Base-by-base conservation (phyloP, 768 basidiomycete species). In the Lentinula guzmanii region DNA sequence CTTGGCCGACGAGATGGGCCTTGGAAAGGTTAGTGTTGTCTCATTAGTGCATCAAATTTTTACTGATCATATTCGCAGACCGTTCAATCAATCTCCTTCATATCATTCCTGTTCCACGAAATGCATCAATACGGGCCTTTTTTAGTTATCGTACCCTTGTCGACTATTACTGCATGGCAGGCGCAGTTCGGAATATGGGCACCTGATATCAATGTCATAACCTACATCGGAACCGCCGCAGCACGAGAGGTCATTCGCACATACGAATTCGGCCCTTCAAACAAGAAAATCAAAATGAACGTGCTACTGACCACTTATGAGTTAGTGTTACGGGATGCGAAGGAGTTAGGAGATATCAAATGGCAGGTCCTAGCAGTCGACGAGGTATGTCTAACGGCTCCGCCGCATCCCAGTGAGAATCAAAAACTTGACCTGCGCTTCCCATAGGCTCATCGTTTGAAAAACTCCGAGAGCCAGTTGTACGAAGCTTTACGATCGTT, bases 151-250 rank as follows among this genome's bases (percentile, higher is more conserved):
- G 97, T 99, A 24, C 97, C 97, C 4, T 82, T 98, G 7, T 98
- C 96, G 7, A 99, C 97, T 7, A 95, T 98, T 67, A 93, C 95
- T 2, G 96, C 97, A 11, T 99, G 97, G 97, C 95, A 98, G 75
- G 85, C 84, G 54, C 95, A 98, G 71, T 97, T 99, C 72, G 83
- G 84, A 45, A 80, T 86, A 15, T 99, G 97, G 97, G 93, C 95
- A 4, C 97, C 97, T 10, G 95, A 94, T 63, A 79, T 98, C 71
- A 97, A 98, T 73, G 93, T 98, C 61, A 91, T 98, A 77, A 93
- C 91, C 21, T 98, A 98, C 75, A 95, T 93, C 66, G 97, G 97
- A 43, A 94, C 88, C 15, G 90, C 91, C 0, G 70, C 85, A 4
- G 87, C 93, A 4, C 91, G 97, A 52, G 90, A 93, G 66, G 90